Evolutionary conservation across 2,329 filamentous ascomycete species (phyloP).

Genomic region (Phialemonium atrogriseum): DNA sequence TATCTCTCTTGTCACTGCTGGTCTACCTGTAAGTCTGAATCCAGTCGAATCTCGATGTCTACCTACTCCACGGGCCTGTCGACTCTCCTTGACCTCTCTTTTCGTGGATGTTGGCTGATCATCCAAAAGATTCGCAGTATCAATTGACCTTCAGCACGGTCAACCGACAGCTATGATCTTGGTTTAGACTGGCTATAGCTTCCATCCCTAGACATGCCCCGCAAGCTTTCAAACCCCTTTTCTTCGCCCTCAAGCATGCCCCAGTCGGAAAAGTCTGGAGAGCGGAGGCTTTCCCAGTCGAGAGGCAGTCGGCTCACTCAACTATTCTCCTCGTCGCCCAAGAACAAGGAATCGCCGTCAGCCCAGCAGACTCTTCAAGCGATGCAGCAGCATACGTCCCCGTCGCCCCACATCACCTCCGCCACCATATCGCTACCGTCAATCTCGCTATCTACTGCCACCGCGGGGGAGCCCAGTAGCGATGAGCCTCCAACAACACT

Average conservation of each 20-base stretch:
- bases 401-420: slow-evolving; percentile 56
- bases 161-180: too few species aligned
- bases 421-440: slow-evolving; percentile 74
- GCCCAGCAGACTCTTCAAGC: slow-evolving; percentile 61
- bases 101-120: too few species aligned
- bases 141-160: too few species aligned
- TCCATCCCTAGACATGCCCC: slow-evolving; percentile 51
- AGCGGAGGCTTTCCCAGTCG: slow-evolving; percentile 52
- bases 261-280: slow-evolving; percentile 39
- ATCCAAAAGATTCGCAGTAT: too few species aligned
- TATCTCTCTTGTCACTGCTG: too few species aligned
- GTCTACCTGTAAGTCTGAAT: too few species aligned
- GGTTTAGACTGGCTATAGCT: too few species aligned
- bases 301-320: slow-evolving; percentile 73
- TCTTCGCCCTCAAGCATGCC: slow-evolving; percentile 39
- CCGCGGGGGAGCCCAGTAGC: slow-evolving; percentile 62
- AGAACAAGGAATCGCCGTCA: slow-evolving; percentile 58
- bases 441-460: slow-evolving; percentile 84
- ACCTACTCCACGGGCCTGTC: too few species aligned
- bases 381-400: slow-evolving; percentile 51
- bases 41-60: too few species aligned
- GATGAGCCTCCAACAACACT: slow-evolving; percentile 71
- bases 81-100: too few species aligned
- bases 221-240: slow-evolving; percentile 51
- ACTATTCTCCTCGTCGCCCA: slow-evolving; percentile 75